Evolutionary conservation across 2,329 filamentous ascomycete genomes (phyloP).

Genomic region (Hypoxylon sp.): DNA sequence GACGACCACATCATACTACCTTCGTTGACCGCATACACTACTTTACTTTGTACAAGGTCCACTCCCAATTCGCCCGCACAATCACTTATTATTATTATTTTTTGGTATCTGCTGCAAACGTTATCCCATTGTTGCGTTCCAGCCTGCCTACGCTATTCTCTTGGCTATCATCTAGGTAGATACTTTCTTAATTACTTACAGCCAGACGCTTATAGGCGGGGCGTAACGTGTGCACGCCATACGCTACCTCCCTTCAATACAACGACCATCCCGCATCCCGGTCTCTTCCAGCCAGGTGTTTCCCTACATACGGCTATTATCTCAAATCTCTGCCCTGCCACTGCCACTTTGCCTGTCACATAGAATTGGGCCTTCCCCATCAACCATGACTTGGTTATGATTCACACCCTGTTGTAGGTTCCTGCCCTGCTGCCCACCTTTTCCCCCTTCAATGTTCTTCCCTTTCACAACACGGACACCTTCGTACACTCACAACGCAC

Average conservation of each 20-base stretch:
- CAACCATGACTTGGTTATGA: conserved; percentile 46
- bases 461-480: too few relatives aligned
- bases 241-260: too few relatives aligned
- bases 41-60: too few relatives aligned
- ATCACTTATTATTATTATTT: conserved; percentile 1
- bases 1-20: conserved; percentile 35
- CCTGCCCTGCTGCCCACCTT: conserved; percentile 23
- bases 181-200: too few relatives aligned
- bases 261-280: conserved; percentile 17
- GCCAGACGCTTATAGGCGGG: conserved; percentile 27
- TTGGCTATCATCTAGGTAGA: too few relatives aligned
- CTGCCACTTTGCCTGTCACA: conserved; percentile 10
- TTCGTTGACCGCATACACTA: conserved; percentile 27
- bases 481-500: too few relatives aligned
- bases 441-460: conserved; percentile 33
- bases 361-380: conserved; percentile 34
- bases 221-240: conserved; percentile 19
- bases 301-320: conserved; percentile 34
- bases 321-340: conserved; percentile 10
- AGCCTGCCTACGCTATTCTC: conserved; percentile 23
- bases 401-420: conserved; percentile 43
- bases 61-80: conserved; percentile 23
- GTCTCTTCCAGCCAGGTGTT: conserved; percentile 36
- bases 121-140: conserved; percentile 31
- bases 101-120: conserved; percentile 27